Evolutionary conservation across 805 yeast genomes (phyloP).

Genomic region (Yarrowia deformans): DNA sequence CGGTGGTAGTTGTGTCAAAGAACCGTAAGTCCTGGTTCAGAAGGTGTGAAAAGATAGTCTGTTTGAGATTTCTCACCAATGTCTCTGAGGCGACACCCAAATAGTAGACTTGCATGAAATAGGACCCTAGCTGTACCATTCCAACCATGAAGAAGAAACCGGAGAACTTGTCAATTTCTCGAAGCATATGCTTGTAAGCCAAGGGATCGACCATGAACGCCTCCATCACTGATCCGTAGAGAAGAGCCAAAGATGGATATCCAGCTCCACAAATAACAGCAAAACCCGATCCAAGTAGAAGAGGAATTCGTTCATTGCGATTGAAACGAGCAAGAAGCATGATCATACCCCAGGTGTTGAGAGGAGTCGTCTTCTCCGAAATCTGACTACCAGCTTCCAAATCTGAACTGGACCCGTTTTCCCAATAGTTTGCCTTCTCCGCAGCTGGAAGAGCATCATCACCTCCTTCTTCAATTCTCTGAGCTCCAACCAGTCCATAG

Average conservation of each 20-base stretch:
- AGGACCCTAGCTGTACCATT: conserved; percentile 46
- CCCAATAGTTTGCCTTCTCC: conserved; percentile 13
- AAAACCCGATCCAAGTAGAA: conserved; percentile 46
- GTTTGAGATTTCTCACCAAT: conserved; percentile 50
- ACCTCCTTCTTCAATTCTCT: conserved; percentile 44
- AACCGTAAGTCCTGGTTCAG: conserved; percentile 52
- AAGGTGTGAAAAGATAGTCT: conserved; percentile 48
- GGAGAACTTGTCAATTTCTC: conserved; percentile 48
- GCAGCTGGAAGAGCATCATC: background rate
- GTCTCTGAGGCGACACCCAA: conserved; percentile 48
- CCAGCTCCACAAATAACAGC: conserved; percentile 51
- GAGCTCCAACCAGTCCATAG: conserved; percentile 51
- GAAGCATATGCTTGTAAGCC: conserved; percentile 50
- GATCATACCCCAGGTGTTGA: conserved; percentile 39
- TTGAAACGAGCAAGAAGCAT: conserved; percentile 46
- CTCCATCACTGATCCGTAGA: conserved; percentile 51
- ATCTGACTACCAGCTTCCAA: background rate
- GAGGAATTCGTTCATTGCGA: conserved; percentile 44
- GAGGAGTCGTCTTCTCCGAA: background rate
- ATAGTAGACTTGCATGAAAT: conserved; percentile 43
- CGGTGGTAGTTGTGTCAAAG: conserved; percentile 52
- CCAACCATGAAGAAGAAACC: conserved; percentile 53
- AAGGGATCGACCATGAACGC: conserved; percentile 50
- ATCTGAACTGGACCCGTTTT: background rate
- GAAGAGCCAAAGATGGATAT: conserved; percentile 51